Percentiles rank a stretch among this genome's conserved stretches.
Evolutionary conservation across 129 eudicot species (phyloP).

Genomic region (Artemisia annua): DNA sequence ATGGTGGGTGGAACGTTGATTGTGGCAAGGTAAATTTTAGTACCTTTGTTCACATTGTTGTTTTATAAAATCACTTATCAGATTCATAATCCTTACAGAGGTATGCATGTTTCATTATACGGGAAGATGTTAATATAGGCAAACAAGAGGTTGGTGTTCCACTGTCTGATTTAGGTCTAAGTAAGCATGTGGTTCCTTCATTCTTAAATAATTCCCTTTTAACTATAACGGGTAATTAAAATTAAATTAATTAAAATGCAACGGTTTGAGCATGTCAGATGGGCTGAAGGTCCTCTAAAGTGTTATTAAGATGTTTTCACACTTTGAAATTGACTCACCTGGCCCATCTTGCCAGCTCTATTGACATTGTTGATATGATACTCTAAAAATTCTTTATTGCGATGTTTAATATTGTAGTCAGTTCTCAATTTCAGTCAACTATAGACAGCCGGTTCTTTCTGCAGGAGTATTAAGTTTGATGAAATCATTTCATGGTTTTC

Average conservation of each 20-base stretch:
- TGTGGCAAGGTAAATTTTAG: no score
- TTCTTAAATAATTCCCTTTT: no score
- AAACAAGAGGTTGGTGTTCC: no score
- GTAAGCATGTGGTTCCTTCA: no score
- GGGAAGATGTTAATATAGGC: no score
- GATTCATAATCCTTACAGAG: no score
- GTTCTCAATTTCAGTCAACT: not conserved
- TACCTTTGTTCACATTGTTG: no score
- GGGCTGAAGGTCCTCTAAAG: not conserved
- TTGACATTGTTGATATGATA: not conserved
- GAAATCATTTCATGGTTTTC: not conserved
- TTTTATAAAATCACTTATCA: no score
- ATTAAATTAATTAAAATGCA: not conserved
- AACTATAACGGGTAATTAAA: not conserved
- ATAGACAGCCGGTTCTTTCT: not conserved
- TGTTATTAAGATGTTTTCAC: not conserved
- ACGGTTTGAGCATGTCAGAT: not conserved
- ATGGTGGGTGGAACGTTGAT: no score
- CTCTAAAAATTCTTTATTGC: not conserved
- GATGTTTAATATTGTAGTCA: not conserved
- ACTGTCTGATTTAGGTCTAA: no score
- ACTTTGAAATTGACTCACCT: not conserved
- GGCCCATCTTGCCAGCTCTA: not conserved
- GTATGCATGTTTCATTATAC: no score
- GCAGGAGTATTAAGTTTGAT: not conserved